Evolutionary conservation across 2,329 filamentous ascomycete genomes (phyloP), one percentile per base, ranked within the genome.

Genomic region (Alternaria sp.): DNA sequence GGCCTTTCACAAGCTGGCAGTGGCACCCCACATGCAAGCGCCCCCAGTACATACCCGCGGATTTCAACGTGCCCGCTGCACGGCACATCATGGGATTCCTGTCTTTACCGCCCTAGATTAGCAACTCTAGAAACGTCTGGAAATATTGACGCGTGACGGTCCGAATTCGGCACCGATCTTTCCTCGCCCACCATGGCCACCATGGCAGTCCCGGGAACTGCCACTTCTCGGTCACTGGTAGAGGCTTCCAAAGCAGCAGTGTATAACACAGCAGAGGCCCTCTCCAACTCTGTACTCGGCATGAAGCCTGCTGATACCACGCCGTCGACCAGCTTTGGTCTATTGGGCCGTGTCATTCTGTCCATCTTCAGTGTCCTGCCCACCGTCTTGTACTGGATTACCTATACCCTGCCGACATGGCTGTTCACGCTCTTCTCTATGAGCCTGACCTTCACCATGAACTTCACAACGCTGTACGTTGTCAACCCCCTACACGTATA

Each of bases 371-470:
- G 83, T 65, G 82, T 87, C 60, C 79, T 90, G 55, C 88, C 88
- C 47, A 84, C 84, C 64, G 63, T 87, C 37, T 79, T 90, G 57
- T 96, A 96, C 82, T 97, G 92, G 90, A 81, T 90, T 58, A 88
- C 95, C 25, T 94, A 98, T 70, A 96, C 93, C 15, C 80, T 97
- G 63, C 96, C 96, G 46, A 93, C 93, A 78, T 89, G 96, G 80
- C 87, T 98, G 18, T 99, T 97, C 79, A 92, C 90, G 6, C 85
- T 97, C 66, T 93, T 97, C 76, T 97, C 94, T 6, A 95, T 93
- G 68, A 97, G 92, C 80, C 84, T 97, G 84, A 99, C 96, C 0
- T 93, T 99, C 76, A 99, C 96, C 11, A 96, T 99, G 94, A 98
- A 98, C 79, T 95, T 96, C 72, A 98, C 95, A 20, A 99, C 96